Conservation (phyloP, 129 eudicot genomes). For the Chrysanthemum lavandulifolium region DNA sequence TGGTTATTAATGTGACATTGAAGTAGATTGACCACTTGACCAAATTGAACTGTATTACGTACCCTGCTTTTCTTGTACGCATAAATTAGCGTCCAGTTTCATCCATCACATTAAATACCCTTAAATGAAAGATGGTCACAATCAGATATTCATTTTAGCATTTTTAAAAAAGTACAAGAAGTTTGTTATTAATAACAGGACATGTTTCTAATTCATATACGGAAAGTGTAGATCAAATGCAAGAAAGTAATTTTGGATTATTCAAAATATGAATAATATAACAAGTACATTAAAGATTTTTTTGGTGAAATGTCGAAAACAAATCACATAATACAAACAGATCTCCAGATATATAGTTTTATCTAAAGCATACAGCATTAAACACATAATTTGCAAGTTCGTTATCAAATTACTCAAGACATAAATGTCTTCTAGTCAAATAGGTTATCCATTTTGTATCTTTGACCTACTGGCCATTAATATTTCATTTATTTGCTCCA, state of each 20-base stretch:
- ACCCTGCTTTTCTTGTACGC: constrained; percentile 19
- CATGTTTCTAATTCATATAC: neutral
- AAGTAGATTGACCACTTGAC: constrained; percentile 22
- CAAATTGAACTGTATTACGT: constrained; percentile 2
- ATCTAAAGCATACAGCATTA: neutral
- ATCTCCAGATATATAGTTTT: neutral
- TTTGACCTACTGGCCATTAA: neutral
- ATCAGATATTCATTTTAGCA: neutral
- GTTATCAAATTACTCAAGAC: neutral
- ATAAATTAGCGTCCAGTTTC: constrained; percentile 14
- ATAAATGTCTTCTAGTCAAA: neutral
- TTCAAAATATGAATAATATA: constrained; percentile 16
- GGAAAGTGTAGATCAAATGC: neutral
- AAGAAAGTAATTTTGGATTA: constrained; percentile 26
- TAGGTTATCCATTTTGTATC: neutral
- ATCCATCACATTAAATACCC: constrained; percentile 15
- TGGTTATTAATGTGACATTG: constrained; percentile 20
- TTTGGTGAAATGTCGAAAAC: constrained; percentile 29
- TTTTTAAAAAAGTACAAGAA: neutral
- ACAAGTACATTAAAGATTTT: constrained; percentile 15
- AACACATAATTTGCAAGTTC: neutral
- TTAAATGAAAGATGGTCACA: constrained; percentile 7
- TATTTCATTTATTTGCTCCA: neutral
- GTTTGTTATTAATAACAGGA: neutral
- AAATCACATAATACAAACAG: constrained; percentile 14